These are phyloP conservation scores for Hymenoscyphus repandus DNA, from an alignment of 2,329 filamentous ascomycete species.

Conservation along the genomic window DNA sequence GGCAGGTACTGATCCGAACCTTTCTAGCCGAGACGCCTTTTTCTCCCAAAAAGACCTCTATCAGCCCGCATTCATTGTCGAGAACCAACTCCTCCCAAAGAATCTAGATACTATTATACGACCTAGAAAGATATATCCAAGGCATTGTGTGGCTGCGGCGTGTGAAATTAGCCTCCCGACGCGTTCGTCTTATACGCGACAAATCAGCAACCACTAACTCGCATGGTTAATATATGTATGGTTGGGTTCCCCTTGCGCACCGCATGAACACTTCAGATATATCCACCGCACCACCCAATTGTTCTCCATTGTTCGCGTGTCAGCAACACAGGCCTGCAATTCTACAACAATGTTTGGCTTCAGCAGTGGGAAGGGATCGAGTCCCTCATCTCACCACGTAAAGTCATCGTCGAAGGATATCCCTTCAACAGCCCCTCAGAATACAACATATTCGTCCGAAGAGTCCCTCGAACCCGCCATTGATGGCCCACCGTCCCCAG, in stretches of 20 bases:
- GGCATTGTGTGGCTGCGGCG: constrained; percentile 10
- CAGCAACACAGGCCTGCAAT: constrained; percentile 13
- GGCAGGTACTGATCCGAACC: constrained; percentile 5
- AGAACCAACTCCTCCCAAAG: neutral
- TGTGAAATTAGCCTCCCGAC: constrained; percentile 6
- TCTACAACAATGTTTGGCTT: constrained; percentile 22
- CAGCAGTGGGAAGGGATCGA: constrained; percentile 13
- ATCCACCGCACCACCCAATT: constrained; percentile 4
- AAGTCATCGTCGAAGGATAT: constrained; percentile 11
- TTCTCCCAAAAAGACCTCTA: neutral
- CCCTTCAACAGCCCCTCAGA: constrained; percentile 7
- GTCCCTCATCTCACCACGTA: constrained; percentile 12
- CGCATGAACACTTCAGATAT: constrained; percentile 12
- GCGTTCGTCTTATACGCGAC: constrained; percentile 7
- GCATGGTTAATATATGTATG: constrained; percentile 8
- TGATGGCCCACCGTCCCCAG: constrained; percentile 56
- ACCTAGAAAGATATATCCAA: constrained; percentile 1
- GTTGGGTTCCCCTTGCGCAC: constrained; percentile 9
- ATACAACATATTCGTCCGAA: constrained; percentile 18
- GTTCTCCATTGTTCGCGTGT: neutral
- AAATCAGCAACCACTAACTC: constrained; percentile 6
- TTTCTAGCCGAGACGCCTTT: constrained; percentile 3
- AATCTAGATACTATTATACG: neutral
- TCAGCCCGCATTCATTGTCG: neutral
- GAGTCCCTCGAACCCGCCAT: constrained; percentile 53